Evolutionary conservation across 2,329 filamentous ascomycete genomes (phyloP), one percentile per base, ranked within the genome.

Genomic region (Hypoxylon sp.): DNA sequence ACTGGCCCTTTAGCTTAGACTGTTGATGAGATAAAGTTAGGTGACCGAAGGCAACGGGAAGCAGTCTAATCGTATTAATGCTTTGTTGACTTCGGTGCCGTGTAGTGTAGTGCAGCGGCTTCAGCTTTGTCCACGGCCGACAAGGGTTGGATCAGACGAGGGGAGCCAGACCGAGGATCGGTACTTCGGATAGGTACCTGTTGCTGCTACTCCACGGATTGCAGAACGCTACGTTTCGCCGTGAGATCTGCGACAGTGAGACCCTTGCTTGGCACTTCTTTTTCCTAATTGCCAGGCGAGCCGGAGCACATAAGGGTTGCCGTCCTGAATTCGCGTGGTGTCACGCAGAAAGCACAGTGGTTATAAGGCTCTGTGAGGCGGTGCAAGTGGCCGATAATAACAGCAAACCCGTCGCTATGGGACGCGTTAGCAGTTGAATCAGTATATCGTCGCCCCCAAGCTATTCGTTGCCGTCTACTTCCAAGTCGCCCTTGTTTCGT

Each of bases 201-300:
- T 38, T 54, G 24, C 44, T 36, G 52, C 28, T 6, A 44, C 42
- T 33, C 30, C 16, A 44, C 54, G 53, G 46, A 36, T 22, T 56
- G 50, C 52, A 60, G 53, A 68, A 30, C 50, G 42, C 58, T 61
- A 66, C 45, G 62, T 63, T 66, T 66, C 55, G 63, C 48, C 28
- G 52, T 33, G 44, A 58, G 63, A 68, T 66, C 65, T 66, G 65
- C 62, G 63, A 68, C 62, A 58, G 45, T 66, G 50, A 58, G 55
- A 68, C 59, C 65, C 65, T 68, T 36, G 51, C 64, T 67, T 65
- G 63, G 58, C 55, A 65, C 51, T 46, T 55, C 42, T 62, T 49
- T 46, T 52, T 52, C 49, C 44, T 32, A 64, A 44, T 58, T 26
- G 36, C 45, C 33, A 58, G 32, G 44, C 50, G 63, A 61, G 54